phyloP scores from a whole-genome alignment of 1,139 yeast genomes.

The Nematodospora anomalae region DNA sequence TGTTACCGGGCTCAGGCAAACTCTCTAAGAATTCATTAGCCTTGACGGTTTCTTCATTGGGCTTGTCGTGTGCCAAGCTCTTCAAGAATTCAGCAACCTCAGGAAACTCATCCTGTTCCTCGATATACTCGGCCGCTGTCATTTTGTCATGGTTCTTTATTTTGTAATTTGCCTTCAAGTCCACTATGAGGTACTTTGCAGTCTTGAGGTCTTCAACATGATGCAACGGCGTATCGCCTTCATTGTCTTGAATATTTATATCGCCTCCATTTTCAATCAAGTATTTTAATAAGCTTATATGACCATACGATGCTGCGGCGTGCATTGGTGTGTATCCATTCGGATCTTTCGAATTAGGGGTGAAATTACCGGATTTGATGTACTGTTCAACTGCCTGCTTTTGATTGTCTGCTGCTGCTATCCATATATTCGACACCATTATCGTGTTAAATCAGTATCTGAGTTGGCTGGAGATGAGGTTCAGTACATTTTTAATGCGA shows the following conservation, averaged over 20 bases:
- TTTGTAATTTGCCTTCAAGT: conserved; percentile 63
- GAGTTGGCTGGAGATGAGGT: conserved; percentile 2
- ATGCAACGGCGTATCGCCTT: conserved; percentile 95
- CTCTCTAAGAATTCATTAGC: conserved; percentile 21
- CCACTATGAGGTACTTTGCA: conserved; percentile 66
- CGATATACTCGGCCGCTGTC: conserved; percentile 67
- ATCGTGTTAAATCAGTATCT: not conserved
- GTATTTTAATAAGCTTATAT: conserved; percentile 60
- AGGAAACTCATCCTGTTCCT: conserved; percentile 84
- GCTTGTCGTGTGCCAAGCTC: conserved; percentile 41
- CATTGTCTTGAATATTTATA: conserved; percentile 76
- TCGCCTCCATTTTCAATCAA: conserved; percentile 70
- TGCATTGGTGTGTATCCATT: conserved; percentile 96
- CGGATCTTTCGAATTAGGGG: conserved; percentile 77
- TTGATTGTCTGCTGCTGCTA: conserved; percentile 89
- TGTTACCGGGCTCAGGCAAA: conserved; percentile 42
- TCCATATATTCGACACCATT: conserved; percentile 78
- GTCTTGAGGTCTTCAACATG: conserved; percentile 72
- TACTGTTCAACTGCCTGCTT: conserved; percentile 55
- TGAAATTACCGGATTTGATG: conserved; percentile 50
- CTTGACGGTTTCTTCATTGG: conserved; percentile 13
- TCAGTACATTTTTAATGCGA: no score
- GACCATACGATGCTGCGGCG: conserved; percentile 95
- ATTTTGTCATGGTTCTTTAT: conserved; percentile 69
- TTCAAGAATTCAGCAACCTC: conserved; percentile 69